A percentile compares a stretch with the other conserved stretches of the same genome.
Evolutionary conservation across 305 asterid genomes (phyloP).

Genomic region (Fraxinus nigra): DNA sequence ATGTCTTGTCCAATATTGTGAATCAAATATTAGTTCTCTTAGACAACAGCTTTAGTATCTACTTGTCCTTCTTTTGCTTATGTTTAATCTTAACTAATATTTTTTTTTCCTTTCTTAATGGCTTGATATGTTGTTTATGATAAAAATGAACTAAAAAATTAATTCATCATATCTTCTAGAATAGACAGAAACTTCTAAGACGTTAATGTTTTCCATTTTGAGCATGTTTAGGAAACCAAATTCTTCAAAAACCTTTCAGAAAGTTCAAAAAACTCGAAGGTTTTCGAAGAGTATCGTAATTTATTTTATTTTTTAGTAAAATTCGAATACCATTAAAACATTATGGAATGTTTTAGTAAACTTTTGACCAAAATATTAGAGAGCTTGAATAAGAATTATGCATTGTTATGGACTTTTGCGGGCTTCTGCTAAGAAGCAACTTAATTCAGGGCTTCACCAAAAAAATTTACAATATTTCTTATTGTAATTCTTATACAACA

Average conservation of each 20-base stretch:
- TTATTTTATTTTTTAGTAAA: neutral
- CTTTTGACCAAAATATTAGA: neutral
- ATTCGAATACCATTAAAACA: too few relatives aligned
- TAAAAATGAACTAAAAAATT: too few relatives aligned
- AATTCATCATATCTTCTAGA: neutral
- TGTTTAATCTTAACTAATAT: neutral
- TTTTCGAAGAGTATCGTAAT: neutral
- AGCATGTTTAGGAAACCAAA: neutral
- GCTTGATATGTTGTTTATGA: too few relatives aligned
- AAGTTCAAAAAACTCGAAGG: neutral
- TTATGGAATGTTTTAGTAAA: neutral
- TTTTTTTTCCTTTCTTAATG: neutral
- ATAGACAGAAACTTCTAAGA: neutral
- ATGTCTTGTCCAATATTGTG: too few relatives aligned
- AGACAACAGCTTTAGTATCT: neutral
- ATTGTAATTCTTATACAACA: too few relatives aligned
- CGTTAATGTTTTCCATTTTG: neutral
- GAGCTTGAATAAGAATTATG: neutral
- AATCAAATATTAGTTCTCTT: neutral
- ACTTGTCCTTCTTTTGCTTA: neutral
- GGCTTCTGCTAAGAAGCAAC: neutral
- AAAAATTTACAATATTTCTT: neutral
- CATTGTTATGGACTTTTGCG: neutral
- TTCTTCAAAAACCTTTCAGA: neutral
- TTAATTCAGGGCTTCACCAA: neutral